Base-by-base conservation (phyloP, 202 grass and related monocot species). In the Elaeis oleifera region DNA sequence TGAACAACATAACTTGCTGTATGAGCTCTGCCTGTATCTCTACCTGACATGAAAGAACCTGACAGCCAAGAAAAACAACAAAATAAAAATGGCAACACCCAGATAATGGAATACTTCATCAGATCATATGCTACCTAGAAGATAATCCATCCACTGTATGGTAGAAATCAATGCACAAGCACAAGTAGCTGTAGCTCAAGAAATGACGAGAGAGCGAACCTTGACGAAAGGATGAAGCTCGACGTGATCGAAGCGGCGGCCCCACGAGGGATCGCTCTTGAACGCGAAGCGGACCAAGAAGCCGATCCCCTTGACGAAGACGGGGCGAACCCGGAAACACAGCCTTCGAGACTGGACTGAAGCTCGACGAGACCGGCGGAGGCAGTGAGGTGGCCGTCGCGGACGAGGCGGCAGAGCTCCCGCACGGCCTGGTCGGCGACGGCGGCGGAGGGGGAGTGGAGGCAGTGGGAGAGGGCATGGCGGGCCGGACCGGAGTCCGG, bases 201-300 rank as follows among this genome's bases (percentile, higher is more conserved):
- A 57, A 28, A 55, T 65, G n/a, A 25, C 9, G n/a, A 53, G 70
- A 25, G 74, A 58, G 23, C 71, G 65, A 24, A 75, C 86, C 81
- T 96, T 82, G 62, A 99, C 69, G 44, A 99, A 99, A 0, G 94
- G 94, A 58, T 89, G 88, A 55, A 68, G 50, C 73, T 82, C 79
- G 9, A 73, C 68, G 16, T 68, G 79, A 16, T 92, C 73, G 52
- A 81, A 75, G 11, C 74, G 74, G 80, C 74, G 71, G 39, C 77
- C 79, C 23, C 53, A 69, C 0, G 64, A 53, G 8, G 73, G 52
- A 53, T 84, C 75, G 8, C 24, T 66, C 32, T 62, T 72, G 60
- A 86, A 84, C 24, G 62, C 60, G 74, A 79, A 80, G 60, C 69
- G 78, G 16, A 71, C 75, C 16, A 99, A 63, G 67, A 74, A 84